A percentile compares a stretch with the other conserved stretches of the same genome.
Evolutionary conservation across 441 rosid genomes (phyloP).

Genomic region (Euphorbia schlechtendalii): DNA sequence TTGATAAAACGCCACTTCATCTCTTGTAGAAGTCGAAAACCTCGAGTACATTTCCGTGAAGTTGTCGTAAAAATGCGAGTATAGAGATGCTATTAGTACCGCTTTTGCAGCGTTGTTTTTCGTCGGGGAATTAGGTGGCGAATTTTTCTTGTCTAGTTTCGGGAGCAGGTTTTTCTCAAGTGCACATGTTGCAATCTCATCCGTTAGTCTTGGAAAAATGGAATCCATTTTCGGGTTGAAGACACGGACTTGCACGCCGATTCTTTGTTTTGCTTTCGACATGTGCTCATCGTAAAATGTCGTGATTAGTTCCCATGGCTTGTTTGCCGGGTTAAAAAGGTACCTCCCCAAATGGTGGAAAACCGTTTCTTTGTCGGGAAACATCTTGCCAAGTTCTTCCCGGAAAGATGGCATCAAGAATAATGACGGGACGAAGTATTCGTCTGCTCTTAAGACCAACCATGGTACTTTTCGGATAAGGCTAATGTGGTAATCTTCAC

Average conservation of each 20-base stretch:
- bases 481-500: neutral
- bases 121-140: constrained; percentile 11
- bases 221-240: constrained; percentile 39
- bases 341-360: constrained; percentile 5
- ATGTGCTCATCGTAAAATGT: constrained; percentile 51
- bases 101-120: neutral
- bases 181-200: constrained; percentile 42
- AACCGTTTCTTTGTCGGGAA: constrained; percentile 12
- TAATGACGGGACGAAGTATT: constrained; percentile 8
- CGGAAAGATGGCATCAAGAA: constrained; percentile 10
- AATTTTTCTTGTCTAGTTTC: constrained; percentile 15
- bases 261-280: constrained; percentile 46
- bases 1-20: constrained; percentile 20
- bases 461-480: constrained; percentile 2
- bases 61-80: constrained; percentile 4
- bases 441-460: constrained; percentile 5
- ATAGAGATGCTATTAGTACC: constrained; percentile 7
- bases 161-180: constrained; percentile 40
- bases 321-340: constrained; percentile 8
- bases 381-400: constrained; percentile 1
- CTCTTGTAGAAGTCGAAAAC: constrained; percentile 21
- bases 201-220: constrained; percentile 38
- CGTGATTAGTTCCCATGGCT: constrained; percentile 57
- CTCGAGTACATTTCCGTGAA: neutral
- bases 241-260: constrained; percentile 45